Base-by-base conservation (phyloP, 1,284 basidiomycete genomes). In the Trametes polyzona region DNA sequence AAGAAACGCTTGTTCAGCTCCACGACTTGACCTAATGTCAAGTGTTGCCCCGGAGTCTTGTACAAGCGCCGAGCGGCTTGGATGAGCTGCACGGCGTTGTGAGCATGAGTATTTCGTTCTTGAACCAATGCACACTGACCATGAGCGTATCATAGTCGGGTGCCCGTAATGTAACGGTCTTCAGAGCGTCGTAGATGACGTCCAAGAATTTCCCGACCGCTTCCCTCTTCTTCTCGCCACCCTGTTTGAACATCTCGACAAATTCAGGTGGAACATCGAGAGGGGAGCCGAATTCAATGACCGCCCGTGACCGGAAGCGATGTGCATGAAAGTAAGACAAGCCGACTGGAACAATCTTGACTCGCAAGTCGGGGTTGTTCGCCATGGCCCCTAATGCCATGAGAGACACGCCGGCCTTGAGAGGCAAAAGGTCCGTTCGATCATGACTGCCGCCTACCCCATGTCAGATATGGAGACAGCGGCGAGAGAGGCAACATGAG, bases 301-400 rank as follows among this genome's bases (percentile, higher is more conserved):
- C 97, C 9, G 94, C 96, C 55, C 96, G 84, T 16, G 94, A 96
- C 46, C 96, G 88, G 78, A 98, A 98, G 60, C 90, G 88, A 74
- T 98, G 92, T 0, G 96, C 87, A 74, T 98, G 95, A 75, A 98
- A 98, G 71, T 98, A 98, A 9, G 92, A 93, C 33, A 98, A 78
- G 14, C 96, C 96, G 61, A 96, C 95, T 24, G 96, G 96, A 8
- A 98, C 93, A 59, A 98, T 93, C 73, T 93, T 93, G 67, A 98
- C 94, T 65, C 87, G 86, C 49, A 95, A 80, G 49, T 78, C 83
- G n/a, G 94, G 88, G 71, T 98, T 86, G 60, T 91, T 89, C 3
- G 93, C 92, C 93, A 98, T 96, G 1, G 96, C 95, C 32, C 96
- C 96, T 4, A 98, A 82, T n/a, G 96, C 95, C 95, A 98, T 98